Base-by-base conservation (phyloP, 768 basidiomycete genomes). In the Hygrocybe coccinea region DNA sequence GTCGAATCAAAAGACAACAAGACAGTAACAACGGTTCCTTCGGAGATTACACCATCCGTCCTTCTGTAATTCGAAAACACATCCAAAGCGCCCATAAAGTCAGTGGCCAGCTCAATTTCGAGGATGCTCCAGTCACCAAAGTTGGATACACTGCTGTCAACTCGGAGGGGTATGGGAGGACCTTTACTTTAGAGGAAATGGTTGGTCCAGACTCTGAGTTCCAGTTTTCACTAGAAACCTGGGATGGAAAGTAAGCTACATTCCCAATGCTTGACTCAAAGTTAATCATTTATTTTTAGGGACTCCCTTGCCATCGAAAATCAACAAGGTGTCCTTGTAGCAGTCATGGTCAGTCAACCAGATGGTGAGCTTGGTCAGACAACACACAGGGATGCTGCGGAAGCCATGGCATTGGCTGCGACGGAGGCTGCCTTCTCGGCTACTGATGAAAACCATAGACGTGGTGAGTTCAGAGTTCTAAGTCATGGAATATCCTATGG, bases 401-500 rank as follows among this genome's bases (percentile, higher is more conserved):
- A 41, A 15, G 39, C 39, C 39, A 43, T 54, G 8, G 34, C 34
- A 2, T 41, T 50, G 12, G 62, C 62, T 5, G 43, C 19, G 2
- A 15, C 21, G 19, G 44, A 43, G 19, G 52, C 24, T 52, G 52
- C 6, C 45, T 62, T 63, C 49, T 34, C 36, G 14, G 14, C 35
- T 14, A 57, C 54, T 0, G 43, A 54, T 5, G 38, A 45, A 15
- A 44, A 24, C 5, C 62, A 66, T 34, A 55, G 63, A 6, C 56
- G 67, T 5, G 71, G 69, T 1, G 6, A 37, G 1, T 71, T 62
- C 36, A 22, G 44, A 4, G 52, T 64, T 2, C 10, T 67, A 10
- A 33, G 61, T 2, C 50, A 44, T 25, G 67, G 71, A 1, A 56
- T 65, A 0, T 71, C 69, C 0, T 59, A 61, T 60, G 69, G 70